Evolutionary conservation across 2,329 filamentous ascomycete genomes (phyloP).

Genomic region (Neurospora crassa): DNA sequence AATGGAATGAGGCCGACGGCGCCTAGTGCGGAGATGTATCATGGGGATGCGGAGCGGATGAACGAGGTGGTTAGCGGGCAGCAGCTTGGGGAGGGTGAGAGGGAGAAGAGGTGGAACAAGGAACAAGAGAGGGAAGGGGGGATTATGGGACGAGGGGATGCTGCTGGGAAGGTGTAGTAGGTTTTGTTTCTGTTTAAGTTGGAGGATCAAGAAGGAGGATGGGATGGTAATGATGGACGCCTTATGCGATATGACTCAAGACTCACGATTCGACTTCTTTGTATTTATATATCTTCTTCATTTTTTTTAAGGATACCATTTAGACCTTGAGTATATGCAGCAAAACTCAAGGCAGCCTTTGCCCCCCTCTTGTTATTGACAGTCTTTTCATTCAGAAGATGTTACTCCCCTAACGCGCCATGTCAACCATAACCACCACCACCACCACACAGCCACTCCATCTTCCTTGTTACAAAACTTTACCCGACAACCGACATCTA

Average conservation of each 20-base stretch:
- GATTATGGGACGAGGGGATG: background rate
- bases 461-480: background rate
- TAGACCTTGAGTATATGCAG: background rate
- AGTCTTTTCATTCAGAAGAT: background rate
- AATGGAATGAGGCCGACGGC: constrained; percentile 7
- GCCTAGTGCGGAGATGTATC: constrained; percentile 5
- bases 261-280: background rate
- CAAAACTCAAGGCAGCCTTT: background rate
- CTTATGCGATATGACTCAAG: background rate
- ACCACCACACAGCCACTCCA: background rate
- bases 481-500: background rate
- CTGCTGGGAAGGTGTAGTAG: background rate
- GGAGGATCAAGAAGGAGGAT: background rate
- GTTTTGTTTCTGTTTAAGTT: background rate
- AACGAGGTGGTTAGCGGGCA: background rate
- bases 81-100: background rate
- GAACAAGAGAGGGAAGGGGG: background rate
- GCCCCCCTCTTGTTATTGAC: background rate
- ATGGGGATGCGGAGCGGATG: constrained; percentile 3
- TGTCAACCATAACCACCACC: background rate
- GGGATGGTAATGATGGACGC: background rate
- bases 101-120: background rate
- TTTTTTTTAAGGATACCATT: background rate
- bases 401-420: background rate
- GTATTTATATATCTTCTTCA: background rate